Conservation (phyloP, 1,139 yeast genomes). For the Candida buenavistaensis region DNA sequence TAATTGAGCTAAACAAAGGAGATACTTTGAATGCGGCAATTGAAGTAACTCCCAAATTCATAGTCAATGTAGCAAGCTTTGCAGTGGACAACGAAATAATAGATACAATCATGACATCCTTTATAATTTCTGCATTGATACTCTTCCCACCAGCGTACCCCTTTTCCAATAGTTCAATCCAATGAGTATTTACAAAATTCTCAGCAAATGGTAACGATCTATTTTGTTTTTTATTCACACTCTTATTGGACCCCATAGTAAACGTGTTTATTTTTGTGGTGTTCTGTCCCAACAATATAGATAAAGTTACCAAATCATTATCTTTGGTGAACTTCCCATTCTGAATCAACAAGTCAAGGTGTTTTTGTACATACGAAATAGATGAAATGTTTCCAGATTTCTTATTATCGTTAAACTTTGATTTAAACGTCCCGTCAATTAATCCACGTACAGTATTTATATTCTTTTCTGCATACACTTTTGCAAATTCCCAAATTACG, state of each 20-base stretch:
- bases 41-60: conserved; percentile 44
- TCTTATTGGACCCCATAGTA: conserved; percentile 15
- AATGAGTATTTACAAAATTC: conserved; percentile 49
- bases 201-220: conserved; percentile 39
- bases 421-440: conserved; percentile 53
- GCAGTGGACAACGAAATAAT: conserved; percentile 49
- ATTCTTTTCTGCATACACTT: conserved; percentile 51
- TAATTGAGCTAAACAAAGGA: conserved; percentile 56
- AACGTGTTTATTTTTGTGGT: conserved; percentile 16
- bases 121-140: conserved; percentile 43
- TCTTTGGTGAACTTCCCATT: conserved; percentile 41
- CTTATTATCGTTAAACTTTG: conserved; percentile 48
- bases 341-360: conserved; percentile 43
- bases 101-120: conserved; percentile 53
- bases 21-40: conserved; percentile 40
- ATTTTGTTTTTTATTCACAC: conserved; percentile 15
- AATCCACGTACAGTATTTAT: conserved; percentile 49
- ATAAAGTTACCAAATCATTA: conserved; percentile 44
- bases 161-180: conserved; percentile 61
- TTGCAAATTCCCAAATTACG: conserved; percentile 61
- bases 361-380: conserved; percentile 44
- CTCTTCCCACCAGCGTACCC: conserved; percentile 59
- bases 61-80: conserved; percentile 38
- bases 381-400: conserved; percentile 52
- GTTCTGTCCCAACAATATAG: conserved; percentile 45